phyloP scores from a whole-genome alignment of 148 eudicot species.

The Rhododendron ferrugineum region DNA sequence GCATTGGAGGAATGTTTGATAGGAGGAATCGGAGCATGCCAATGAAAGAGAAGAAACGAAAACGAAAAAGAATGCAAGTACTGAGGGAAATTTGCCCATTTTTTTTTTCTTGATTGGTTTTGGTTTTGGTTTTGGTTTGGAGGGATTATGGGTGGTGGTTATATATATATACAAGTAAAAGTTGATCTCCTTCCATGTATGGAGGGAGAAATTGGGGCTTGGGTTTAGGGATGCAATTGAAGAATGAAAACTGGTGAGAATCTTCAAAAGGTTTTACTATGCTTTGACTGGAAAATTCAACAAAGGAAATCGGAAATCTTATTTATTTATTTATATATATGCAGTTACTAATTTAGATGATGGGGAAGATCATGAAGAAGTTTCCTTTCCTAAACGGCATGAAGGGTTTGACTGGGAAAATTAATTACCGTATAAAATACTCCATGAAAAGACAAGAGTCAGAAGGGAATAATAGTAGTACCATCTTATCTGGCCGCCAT shows the following conservation, averaged over 20 bases:
- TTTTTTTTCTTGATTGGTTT: background rate
- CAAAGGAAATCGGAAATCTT: background rate
- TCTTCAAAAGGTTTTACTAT: background rate
- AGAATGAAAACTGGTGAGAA: background rate
- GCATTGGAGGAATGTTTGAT: slow-evolving; percentile 5
- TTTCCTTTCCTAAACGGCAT: background rate
- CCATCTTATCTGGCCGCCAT: too few relatives aligned
- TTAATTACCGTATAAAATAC: too few relatives aligned
- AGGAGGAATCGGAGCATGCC: background rate
- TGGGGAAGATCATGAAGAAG: background rate
- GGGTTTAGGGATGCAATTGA: background rate
- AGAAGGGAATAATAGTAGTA: background rate
- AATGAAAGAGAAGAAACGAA: background rate
- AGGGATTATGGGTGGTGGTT: background rate
- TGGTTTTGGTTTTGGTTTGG: background rate
- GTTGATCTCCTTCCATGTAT: background rate
- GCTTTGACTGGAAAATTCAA: background rate
- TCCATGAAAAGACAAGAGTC: background rate
- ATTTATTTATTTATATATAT: too few relatives aligned
- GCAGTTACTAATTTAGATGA: too few relatives aligned
- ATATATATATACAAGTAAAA: background rate
- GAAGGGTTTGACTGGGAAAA: background rate
- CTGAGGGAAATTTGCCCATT: background rate
- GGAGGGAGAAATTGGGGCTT: background rate
- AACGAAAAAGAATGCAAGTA: background rate